phyloP scores from a whole-genome alignment of 108 stramenopile species.

The Nitzschia putrida region DNA sequence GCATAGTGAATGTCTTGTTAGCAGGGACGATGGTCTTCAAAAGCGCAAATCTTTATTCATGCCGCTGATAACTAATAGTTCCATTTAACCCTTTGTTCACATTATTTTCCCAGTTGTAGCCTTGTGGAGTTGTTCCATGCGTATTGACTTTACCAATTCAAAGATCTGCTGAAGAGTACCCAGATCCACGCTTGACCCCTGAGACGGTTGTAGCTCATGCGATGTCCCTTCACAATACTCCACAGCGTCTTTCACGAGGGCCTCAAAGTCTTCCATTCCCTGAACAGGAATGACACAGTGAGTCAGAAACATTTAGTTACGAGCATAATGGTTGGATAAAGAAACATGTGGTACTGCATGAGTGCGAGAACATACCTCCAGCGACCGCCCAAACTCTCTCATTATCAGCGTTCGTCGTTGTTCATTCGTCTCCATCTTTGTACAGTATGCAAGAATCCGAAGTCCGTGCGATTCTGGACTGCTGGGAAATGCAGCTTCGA shows the following conservation, averaged over 20 bases:
- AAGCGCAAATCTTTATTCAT: conserved; percentile 3
- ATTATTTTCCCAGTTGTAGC: conserved; percentile 34
- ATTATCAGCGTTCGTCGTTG: conserved; percentile 64
- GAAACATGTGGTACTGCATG: too few species aligned
- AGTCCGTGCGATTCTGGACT: conserved; percentile 75
- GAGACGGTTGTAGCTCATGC: conserved; percentile 60
- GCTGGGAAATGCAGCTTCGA: conserved; percentile 80
- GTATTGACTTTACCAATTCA: conserved; percentile 52
- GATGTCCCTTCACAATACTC: conserved; percentile 81
- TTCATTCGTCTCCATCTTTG: conserved; percentile 53
- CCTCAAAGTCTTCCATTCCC: conserved; percentile 73
- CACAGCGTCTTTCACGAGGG: conserved; percentile 68
- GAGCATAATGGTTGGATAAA: too few species aligned
- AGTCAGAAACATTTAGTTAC: too few species aligned
- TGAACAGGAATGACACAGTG: conserved; percentile 12
- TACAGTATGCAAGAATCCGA: conserved; percentile 74
- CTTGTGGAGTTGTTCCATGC: conserved; percentile 53
- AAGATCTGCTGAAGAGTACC: conserved; percentile 62
- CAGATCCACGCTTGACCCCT: conserved; percentile 50
- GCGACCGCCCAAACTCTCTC: conserved; percentile 68
- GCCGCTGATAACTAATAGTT: conserved; percentile 13
- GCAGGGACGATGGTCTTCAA: conserved; percentile 1
- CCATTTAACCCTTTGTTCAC: background rate
- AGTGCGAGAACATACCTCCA: conserved; percentile 64
- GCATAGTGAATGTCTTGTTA: background rate